Conservation (phyloP, 768 basidiomycete species). For the Pleurotus djamor region DNA sequence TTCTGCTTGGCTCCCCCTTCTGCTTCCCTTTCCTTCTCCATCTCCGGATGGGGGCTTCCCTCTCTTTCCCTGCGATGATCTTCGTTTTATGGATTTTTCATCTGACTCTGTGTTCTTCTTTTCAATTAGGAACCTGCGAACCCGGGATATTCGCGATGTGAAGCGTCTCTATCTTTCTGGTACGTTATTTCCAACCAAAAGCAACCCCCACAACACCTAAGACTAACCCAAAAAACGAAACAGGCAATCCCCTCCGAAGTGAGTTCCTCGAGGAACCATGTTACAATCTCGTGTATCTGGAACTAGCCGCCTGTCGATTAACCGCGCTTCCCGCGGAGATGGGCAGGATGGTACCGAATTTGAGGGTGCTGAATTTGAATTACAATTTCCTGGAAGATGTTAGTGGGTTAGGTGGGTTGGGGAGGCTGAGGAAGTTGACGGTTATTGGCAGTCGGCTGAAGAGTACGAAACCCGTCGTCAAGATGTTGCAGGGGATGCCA, state of each 20-base stretch:
- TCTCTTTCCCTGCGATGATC: neutral
- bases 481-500: conserved; percentile 65
- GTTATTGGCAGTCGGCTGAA: conserved; percentile 83
- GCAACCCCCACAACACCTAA: conserved; percentile 12
- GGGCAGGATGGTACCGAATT: conserved; percentile 69
- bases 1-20: neutral
- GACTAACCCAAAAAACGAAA: too few species aligned
- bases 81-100: neutral
- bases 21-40: neutral
- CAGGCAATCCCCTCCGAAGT: conserved; percentile 70
- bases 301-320: conserved; percentile 85
- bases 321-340: conserved; percentile 70
- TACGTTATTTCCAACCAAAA: conserved; percentile 34
- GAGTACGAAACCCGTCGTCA: conserved; percentile 72
- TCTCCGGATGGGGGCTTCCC: neutral
- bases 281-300: conserved; percentile 90
- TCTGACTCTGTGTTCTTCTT: neutral
- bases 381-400: conserved; percentile 92
- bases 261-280: conserved; percentile 71
- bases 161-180: conserved; percentile 95
- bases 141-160: conserved; percentile 83
- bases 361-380: conserved; percentile 92
- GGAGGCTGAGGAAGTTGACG: conserved; percentile 77
- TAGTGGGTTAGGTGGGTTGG: conserved; percentile 65
- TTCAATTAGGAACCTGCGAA: conserved; percentile 37